Evolutionary conservation across 768 basidiomycete genomes (phyloP).

Genomic region (Kwoniella dendrophila): DNA sequence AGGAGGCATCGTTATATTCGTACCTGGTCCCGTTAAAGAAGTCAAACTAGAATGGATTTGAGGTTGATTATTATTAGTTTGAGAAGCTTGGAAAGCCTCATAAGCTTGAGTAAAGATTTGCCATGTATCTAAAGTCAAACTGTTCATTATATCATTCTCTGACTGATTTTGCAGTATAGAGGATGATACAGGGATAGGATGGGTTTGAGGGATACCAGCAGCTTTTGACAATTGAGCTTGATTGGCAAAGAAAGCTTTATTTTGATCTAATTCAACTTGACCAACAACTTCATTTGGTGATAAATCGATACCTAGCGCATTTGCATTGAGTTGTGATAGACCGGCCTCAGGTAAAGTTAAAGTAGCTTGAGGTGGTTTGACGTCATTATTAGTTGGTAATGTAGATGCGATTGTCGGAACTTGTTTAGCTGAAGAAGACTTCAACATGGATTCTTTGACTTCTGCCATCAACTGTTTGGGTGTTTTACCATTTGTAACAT

Average conservation of each 20-base stretch:
- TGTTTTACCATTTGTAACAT: constrained; percentile 18
- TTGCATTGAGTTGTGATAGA: background rate
- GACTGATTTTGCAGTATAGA: background rate
- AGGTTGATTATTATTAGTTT: constrained; percentile 6
- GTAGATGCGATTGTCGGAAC: background rate
- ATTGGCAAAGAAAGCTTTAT: constrained; percentile 21
- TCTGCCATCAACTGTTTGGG: constrained; percentile 26
- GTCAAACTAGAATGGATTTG: too few species aligned
- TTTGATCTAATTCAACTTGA: constrained; percentile 18
- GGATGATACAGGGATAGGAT: background rate
- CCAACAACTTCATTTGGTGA: constrained; percentile 1
- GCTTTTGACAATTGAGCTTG: constrained; percentile 8
- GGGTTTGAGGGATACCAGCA: too few species aligned
- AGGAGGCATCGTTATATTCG: background rate
- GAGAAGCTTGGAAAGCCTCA: constrained; percentile 14
- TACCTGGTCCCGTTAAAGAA: too few species aligned
- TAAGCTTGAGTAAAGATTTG: constrained; percentile 15
- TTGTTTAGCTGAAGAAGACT: background rate
- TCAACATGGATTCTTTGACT: constrained; percentile 19
- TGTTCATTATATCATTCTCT: background rate
- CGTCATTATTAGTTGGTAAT: too few species aligned
- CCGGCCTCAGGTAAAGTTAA: background rate
- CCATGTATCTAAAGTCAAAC: constrained; percentile 15
- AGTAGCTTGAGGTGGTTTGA: background rate
- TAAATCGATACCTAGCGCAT: constrained; percentile 24